Evolutionary conservation across 2,329 filamentous ascomycete genomes (phyloP), one percentile per base, ranked within the genome.

Genomic region (Cephalotrichum gorgonifer): DNA sequence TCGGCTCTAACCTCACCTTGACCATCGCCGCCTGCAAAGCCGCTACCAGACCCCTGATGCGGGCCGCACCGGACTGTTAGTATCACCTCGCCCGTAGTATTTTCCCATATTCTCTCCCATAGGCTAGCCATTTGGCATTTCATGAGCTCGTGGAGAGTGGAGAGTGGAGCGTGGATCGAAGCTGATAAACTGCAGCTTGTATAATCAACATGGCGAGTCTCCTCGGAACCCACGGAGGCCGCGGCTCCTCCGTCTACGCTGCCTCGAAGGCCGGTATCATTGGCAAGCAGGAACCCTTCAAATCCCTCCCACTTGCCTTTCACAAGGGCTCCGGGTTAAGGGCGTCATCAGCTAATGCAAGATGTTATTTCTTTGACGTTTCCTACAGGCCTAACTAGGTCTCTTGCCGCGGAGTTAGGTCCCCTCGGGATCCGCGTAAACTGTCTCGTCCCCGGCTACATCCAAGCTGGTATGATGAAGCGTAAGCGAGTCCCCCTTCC

Each of bases 121-220:
- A 20, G 20, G 8, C 35, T 9, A 9, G 30, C 17, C 35, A 22
- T n/a, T n/a, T n/a, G n/a, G n/a, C n/a, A n/a, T n/a, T n/a, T n/a
- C n/a, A n/a, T n/a, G n/a, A n/a, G n/a, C n/a, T n/a, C n/a, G n/a
- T n/a, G n/a, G n/a, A n/a, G n/a, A n/a, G n/a, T n/a, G n/a, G n/a
- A n/a, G n/a, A n/a, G n/a, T n/a, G n/a, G n/a, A n/a, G n/a, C n/a
- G n/a, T n/a, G 2, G 22, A 38, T 7, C 6, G n/a, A 27, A 46
- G 12, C n/a, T 26, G 25, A 35, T 22, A n/a, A 27, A 20, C 23
- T n/a, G n/a, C 17, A 77, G 77, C 74, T 7, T 86, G 80, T 58
- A 89, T 95, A 53, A 82, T 95, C 63, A 95, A 95, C 59, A 70
- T 95, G 22, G 82, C 86, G 1, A 91, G 86, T 44, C 68, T 94